Conservation (phyloP, 768 basidiomycete species). For the Botryobasidium botryosum region DNA sequence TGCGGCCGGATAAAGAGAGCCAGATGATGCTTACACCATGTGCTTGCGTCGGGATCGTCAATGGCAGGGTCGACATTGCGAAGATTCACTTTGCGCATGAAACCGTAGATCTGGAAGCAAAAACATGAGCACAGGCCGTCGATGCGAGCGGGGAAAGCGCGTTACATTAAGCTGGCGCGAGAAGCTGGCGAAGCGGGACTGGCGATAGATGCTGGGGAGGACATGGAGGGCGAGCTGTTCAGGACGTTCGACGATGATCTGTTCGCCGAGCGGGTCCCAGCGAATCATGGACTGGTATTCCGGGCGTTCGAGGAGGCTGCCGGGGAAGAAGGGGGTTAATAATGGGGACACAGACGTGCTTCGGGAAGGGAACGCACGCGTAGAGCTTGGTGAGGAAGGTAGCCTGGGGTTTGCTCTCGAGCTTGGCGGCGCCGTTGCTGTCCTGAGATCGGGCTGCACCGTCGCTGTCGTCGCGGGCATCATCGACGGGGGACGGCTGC, state of each 20-base stretch:
- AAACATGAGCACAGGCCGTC: conserved; percentile 11
- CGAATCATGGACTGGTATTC: conserved; percentile 96
- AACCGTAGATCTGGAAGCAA: conserved; percentile 75
- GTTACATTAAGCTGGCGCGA: conserved; percentile 90
- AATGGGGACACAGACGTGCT: conserved; percentile 12
- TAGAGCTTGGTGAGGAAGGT: conserved; percentile 97
- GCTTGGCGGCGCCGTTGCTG: too few relatives aligned
- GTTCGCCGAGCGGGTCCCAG: conserved; percentile 85
- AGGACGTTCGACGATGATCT: conserved; percentile 89
- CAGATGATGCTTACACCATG: conserved; percentile 58
- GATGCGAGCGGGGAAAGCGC: conserved; percentile 12
- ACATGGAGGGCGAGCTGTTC: conserved; percentile 89
- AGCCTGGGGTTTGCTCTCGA: conserved; percentile 69
- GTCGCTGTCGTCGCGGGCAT: too few relatives aligned
- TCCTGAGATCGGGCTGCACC: too few relatives aligned
- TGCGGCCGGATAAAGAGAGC: neutral
- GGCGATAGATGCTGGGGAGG: conserved; percentile 84
- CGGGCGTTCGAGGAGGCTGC: conserved; percentile 73
- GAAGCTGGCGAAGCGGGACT: conserved; percentile 94
- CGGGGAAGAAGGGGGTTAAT: conserved; percentile 5
- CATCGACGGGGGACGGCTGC: too few relatives aligned
- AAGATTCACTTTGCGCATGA: conserved; percentile 95
- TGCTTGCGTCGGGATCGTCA: conserved; percentile 89
- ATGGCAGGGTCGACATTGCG: conserved; percentile 90
- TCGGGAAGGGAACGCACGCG: conserved; percentile 40